Evolutionary conservation across 495 filamentous ascomycete species (phyloP), one percentile per base, ranked within the genome.

Genomic region (Neurospora tetraspora): DNA sequence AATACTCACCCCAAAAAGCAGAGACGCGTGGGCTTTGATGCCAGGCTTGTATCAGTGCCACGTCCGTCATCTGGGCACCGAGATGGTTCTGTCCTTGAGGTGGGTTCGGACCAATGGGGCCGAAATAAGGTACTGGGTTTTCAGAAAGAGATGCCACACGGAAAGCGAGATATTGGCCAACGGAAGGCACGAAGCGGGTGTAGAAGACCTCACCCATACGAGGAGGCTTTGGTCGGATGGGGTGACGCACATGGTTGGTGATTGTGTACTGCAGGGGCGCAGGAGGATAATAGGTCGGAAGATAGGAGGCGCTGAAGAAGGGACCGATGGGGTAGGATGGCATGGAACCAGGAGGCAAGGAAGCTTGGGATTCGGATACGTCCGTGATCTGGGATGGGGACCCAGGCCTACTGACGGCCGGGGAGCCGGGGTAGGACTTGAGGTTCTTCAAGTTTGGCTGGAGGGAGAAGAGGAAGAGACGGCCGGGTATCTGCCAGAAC

Each of bases 401-500:
- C 2, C 84, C 84, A 38, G 89, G 88, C 9, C 88, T 83, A 43
- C 84, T 85, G n/a, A 45, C 69, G 18, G 61, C 74, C 1, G 91
- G 89, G 39, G 86, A 85, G 8, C 85, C 86, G 3, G 90, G 87
- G 71, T 86, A 88, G 1, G 89, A 89, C 10, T 85, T 86, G 71
- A 76, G 75, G 69, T 79, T 71, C 75, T 81, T 79, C 70, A 74
- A 6, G 43, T 75, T 76, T 5, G 94, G 93, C n/a, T 90, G 87
- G 38, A 94, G 84, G 0, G 92, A 92, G 81, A 97, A 97, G 27
- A 98, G 89, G 80, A 96, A 97, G 34, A 96, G 85, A 9, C 93
- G 88, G 3, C 92, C 88, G 73, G 96, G 93, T 10, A 96, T 83
- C 80, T 98, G 96, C 96, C 96, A 99, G 83, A 98, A 98, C 76